Conservation (phyloP, 1,284 basidiomycete genomes). For the Exsudoporus floridanus region DNA sequence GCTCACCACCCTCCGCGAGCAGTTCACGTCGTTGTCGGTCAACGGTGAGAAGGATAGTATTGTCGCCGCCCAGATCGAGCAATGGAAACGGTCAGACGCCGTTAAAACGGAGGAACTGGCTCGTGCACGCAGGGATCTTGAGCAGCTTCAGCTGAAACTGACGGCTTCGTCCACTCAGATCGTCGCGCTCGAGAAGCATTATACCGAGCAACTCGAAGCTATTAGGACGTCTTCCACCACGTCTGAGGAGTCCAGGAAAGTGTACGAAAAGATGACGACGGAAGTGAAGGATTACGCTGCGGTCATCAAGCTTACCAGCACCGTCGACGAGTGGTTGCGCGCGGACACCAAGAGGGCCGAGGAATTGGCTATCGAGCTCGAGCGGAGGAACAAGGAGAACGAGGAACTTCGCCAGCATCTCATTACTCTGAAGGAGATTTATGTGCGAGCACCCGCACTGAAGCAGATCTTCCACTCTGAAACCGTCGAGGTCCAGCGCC, state of each 20-base stretch:
- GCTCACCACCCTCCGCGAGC: too few relatives aligned
- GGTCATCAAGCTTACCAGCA: conserved; percentile 8
- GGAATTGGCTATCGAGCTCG: conserved; percentile 1
- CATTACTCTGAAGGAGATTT: conserved; percentile 9
- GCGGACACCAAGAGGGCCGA: conserved; percentile 11
- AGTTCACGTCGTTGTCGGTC: too few relatives aligned
- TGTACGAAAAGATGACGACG: background rate
- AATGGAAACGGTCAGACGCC: background rate
- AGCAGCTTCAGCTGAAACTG: background rate
- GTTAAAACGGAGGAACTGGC: background rate
- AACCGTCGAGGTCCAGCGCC: conserved; percentile 1
- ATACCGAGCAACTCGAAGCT: background rate
- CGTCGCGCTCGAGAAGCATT: background rate
- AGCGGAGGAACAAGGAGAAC: conserved; percentile 10
- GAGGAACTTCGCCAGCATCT: conserved; percentile 2
- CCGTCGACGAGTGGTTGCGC: conserved; percentile 11
- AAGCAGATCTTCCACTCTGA: conserved; percentile 13
- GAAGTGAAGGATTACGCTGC: conserved; percentile 4
- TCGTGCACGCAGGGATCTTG: background rate
- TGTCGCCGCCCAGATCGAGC: background rate
- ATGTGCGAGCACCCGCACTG: conserved; percentile 7
- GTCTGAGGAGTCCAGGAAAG: background rate
- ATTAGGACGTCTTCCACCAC: background rate
- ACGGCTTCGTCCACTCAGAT: background rate
- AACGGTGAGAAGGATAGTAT: too few relatives aligned